Conservation (phyloP, 176 grass and related monocot species). For the Oryza meyeriana region DNA sequence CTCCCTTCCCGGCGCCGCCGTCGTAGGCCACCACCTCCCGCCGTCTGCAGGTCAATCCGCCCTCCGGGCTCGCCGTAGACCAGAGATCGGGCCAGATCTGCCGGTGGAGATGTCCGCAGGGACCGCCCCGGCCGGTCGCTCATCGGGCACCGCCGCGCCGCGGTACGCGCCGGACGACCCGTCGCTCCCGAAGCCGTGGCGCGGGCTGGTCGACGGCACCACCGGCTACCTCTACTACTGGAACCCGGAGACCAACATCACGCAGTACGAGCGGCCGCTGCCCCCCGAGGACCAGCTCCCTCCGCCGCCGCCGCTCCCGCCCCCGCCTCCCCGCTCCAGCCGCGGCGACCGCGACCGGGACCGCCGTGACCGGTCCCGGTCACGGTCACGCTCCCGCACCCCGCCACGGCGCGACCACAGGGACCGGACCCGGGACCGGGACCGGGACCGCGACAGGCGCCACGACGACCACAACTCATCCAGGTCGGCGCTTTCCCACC, state of each 20-base stretch:
- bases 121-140: constrained; percentile 12
- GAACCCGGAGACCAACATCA: constrained; percentile 92
- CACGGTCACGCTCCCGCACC: constrained; percentile 38
- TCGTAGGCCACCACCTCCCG: background rate
- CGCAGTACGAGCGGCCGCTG: constrained; percentile 84
- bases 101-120: constrained; percentile 25
- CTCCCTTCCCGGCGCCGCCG: background rate
- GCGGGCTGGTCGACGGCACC: constrained; percentile 82
- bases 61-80: background rate
- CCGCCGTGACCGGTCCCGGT: constrained; percentile 38
- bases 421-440: constrained; percentile 53
- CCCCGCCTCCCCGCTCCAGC: constrained; percentile 37
- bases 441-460: constrained; percentile 52
- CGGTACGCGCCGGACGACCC: constrained; percentile 94
- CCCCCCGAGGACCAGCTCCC: constrained; percentile 49
- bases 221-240: constrained; percentile 98
- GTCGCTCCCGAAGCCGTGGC: constrained; percentile 90
- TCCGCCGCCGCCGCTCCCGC: constrained; percentile 56
- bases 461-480: constrained; percentile 46
- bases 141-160: constrained; percentile 41
- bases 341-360: constrained; percentile 16
- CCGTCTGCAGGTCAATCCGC: background rate
- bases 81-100: constrained; percentile 38
- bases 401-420: constrained; percentile 42
- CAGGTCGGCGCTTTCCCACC: constrained; percentile 30